Evolutionary conservation across 805 yeast species (phyloP), one percentile per base, ranked within the genome.

Genomic region (Cyberlindnera petersonii): DNA sequence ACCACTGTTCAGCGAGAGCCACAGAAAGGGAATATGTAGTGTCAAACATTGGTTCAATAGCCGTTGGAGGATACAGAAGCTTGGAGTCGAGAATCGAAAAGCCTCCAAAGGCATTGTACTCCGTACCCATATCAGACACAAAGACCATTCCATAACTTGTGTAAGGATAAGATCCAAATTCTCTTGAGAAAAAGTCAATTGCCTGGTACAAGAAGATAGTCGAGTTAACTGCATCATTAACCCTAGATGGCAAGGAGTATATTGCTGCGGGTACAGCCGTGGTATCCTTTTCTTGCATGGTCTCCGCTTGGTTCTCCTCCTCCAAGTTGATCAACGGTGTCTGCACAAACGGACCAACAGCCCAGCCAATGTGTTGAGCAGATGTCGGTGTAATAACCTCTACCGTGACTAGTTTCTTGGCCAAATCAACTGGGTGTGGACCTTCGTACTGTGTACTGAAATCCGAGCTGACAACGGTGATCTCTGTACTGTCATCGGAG

Each of bases 331-430:
- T 59, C 22, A 87, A 52, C 0, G 78, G 75, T 3, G 78, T 64
- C 38, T 75, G 74, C 29, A 80, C 79, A 58, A 91, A 93, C 2
- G 95, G 82, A 0, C 98, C 98, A 4, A 88, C 75, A 0, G 95
- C 89, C 81, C 95, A 93, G 0, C 98, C 98, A 16, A 93, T 70
- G 60, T 91, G 97, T 50, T 89, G 97, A 1, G 98, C 86, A 26
- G 95, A 82, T 1, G 87, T 83, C 1, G 98, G 96, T 39, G 81
- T 85, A 55, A 80, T 81, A 8, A 86, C 65, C 13, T 81, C 77
- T 69, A 80, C 91, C 16, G 78, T 70, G 35, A 76, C 87, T 2
- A 81, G 69, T 50, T 88, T 91, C 55, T 86, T 86, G 4, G 82
- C 70, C 24, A 74, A 58, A 58, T 88, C 95, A 5, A 76, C 67